Conservation (phyloP, 306 rosid species). For the Quercus cerris region DNA sequence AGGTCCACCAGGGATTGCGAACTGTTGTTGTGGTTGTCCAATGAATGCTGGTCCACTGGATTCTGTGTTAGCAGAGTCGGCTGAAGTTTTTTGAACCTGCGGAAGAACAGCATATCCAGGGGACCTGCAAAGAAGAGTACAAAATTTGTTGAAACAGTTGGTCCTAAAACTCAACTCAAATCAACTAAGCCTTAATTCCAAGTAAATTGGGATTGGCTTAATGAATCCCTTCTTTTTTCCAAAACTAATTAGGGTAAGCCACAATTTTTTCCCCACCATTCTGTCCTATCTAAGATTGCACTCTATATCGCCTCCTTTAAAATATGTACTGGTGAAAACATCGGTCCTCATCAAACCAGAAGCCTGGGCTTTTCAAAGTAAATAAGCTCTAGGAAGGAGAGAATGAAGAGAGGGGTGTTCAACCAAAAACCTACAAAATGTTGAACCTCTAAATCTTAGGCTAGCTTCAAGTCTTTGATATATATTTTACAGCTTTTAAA, state of each 20-base stretch:
- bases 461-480: neutral
- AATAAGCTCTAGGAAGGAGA: neutral
- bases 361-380: neutral
- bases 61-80: conserved; percentile 33
- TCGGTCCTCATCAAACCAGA: neutral
- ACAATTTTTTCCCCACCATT: neutral
- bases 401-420: neutral
- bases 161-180: neutral
- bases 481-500: neutral
- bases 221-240: neutral
- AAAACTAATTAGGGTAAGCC: neutral
- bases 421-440: neutral
- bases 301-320: neutral
- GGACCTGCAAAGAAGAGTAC: conserved; percentile 44
- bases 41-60: conserved; percentile 35
- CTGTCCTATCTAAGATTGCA: neutral
- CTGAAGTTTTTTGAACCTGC: conserved; percentile 36
- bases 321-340: neutral
- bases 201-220: neutral
- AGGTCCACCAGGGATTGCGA: conserved; percentile 50
- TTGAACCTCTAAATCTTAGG: neutral
- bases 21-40: conserved; percentile 40
- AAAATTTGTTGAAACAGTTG: conserved; percentile 3
- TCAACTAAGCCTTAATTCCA: neutral
- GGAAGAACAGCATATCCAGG: conserved; percentile 58